Conservation (phyloP, 805 yeast genomes). For the Candida morakotiae region DNA sequence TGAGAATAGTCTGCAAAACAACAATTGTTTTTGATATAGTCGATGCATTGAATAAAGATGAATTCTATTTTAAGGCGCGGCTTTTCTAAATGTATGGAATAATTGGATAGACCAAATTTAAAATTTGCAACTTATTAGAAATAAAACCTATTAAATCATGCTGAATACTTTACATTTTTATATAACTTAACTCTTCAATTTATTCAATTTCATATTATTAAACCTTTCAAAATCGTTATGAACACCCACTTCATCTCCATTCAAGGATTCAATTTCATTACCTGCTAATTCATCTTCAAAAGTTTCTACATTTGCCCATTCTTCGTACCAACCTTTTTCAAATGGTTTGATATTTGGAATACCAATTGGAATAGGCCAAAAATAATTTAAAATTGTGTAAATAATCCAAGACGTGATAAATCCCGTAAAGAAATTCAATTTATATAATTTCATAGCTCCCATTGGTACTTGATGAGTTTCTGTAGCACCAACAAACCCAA, state of each 20-base stretch:
- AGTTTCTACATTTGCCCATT: constrained; percentile 60
- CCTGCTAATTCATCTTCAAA: constrained; percentile 44
- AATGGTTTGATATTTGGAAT: constrained; percentile 31
- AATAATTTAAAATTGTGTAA: constrained; percentile 48
- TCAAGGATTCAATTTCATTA: neutral
- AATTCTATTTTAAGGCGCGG: too few species aligned
- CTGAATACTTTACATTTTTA: too few species aligned
- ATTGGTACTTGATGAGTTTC: constrained; percentile 63
- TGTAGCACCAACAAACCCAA: constrained; percentile 83
- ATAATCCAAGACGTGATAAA: constrained; percentile 54
- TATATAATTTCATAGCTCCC: constrained; percentile 73
- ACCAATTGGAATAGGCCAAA: constrained; percentile 47
- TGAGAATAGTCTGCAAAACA: neutral
- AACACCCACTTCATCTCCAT: constrained; percentile 9
- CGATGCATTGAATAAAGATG: too few species aligned
- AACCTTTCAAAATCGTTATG: constrained; percentile 15
- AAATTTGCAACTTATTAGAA: too few species aligned
- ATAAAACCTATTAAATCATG: too few species aligned
- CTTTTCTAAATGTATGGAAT: too few species aligned
- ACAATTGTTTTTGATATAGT: neutral
- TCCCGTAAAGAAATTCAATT: constrained; percentile 75
- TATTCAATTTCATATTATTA: neutral
- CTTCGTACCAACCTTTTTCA: constrained; percentile 60
- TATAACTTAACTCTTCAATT: neutral
- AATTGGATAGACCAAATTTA: too few species aligned